Percentiles rank a stretch among this genome's conserved stretches.
These are phyloP conservation scores for Halophytophthora batemanensis DNA, from an alignment of 352 stramenopile genomes.

Conservation along the genomic window DNA sequence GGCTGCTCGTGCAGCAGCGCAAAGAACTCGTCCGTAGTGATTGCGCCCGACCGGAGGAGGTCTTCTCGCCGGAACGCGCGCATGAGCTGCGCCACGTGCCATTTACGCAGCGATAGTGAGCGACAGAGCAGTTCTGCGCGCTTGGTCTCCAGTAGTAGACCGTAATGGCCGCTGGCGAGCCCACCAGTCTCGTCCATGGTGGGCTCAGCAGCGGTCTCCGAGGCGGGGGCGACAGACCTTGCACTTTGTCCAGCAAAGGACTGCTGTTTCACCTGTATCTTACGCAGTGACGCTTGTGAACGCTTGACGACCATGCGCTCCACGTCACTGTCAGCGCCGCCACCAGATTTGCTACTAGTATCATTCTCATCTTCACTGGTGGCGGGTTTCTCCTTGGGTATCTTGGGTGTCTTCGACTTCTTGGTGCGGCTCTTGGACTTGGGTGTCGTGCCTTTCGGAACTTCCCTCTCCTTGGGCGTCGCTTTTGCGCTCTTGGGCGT, in stretches of 20 bases:
- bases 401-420: conserved; percentile 1
- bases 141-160: conserved; percentile 46
- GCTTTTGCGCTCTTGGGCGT: conserved; percentile 5
- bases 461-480: conserved; percentile 19
- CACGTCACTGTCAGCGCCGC: conserved; percentile 3
- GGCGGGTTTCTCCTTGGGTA: conserved; percentile 5
- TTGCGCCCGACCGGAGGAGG: conserved; percentile 37
- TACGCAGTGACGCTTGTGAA: conserved; percentile 1
- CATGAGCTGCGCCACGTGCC: conserved; percentile 33
- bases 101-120: conserved; percentile 41
- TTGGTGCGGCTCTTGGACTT: conserved; percentile 3
- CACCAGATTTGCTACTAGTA: background rate
- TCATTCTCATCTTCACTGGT: background rate
- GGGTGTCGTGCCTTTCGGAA: background rate
- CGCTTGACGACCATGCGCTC: background rate
- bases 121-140: conserved; percentile 47
- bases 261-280: conserved; percentile 14
- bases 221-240: no score
- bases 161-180: conserved; percentile 45
- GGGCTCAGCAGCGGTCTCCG: background rate
- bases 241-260: background rate
- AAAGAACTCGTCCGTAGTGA: conserved; percentile 66
- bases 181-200: conserved; percentile 4
- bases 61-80: conserved; percentile 47
- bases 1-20: conserved; percentile 49